Base-by-base conservation (phyloP, 257 asterid species). In the Solanum pimpinellifolium region DNA sequence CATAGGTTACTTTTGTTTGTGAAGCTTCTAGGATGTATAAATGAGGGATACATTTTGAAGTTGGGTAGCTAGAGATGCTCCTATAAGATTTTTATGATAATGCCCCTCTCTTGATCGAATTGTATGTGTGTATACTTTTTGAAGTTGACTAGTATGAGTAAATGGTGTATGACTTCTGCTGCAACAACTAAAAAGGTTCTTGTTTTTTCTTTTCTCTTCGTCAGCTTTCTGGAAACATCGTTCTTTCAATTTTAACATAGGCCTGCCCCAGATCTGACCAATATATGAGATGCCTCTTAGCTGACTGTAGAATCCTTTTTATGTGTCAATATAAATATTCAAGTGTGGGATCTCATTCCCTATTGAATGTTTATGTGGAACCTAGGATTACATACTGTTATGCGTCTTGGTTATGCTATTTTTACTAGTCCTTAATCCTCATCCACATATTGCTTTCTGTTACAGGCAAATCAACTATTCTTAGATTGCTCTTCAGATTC, bases 391-490 rank as follows among this genome's bases (percentile, higher is more conserved):
- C 6, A n/a, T 47, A 27, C 42, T 18, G 27, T 80, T n/a, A 2
- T 77, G 25, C 27, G 20, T 47, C 29, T 80, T 80, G 68, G 33
- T 80, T 78, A 44, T 78, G 84, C 84, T 27, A 20, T 12, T 47
- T 47, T 18, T 10, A 18, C 68, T 1, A 81, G 35, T 37, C 21
- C 83, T 83, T 14, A 81, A 23, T 47, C 21, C 83, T 83, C 14
- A 85, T 73, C 33, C 81, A n/a, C 84, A 77, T 83, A 82, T 59
- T 89, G n/a, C 81, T 85, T 70, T 47, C 56, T 87, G 29, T 86
- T 87, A 90, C 95, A 97, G 99, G 99, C 81, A 97, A 97, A 90
- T 97, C 99, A 42, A 96, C 99, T 88, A 96, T 97, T 88, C 92
- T 97, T 69, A 96, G 99, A 92, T 90, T 97, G 93, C 96, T 97